A percentile compares a stretch with the other conserved stretches of the same genome.
Conservation (phyloP, 1,284 basidiomycete species). For the Phellopilus nigrolimitatus region DNA sequence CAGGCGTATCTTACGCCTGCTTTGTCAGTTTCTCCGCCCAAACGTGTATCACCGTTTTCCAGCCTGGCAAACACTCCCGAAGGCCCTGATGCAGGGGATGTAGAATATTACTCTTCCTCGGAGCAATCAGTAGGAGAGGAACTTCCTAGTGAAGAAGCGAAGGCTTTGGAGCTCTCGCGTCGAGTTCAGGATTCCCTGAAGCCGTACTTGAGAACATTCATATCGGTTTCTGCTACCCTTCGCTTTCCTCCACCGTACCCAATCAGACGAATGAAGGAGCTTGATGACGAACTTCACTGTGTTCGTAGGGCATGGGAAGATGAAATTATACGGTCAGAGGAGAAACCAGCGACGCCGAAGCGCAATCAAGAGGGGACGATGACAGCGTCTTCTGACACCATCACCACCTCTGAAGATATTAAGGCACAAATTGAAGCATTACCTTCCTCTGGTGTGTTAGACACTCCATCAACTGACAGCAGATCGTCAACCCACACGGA, state of each 20-base stretch:
- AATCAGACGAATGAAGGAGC: constrained; percentile 79
- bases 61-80: constrained; percentile 11
- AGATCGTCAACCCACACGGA: background rate
- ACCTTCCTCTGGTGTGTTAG: constrained; percentile 43
- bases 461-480: constrained; percentile 29
- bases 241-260: constrained; percentile 88
- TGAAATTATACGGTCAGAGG: constrained; percentile 75
- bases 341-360: constrained; percentile 41
- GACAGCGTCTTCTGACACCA: constrained; percentile 27
- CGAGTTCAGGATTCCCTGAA: constrained; percentile 75
- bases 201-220: constrained; percentile 79
- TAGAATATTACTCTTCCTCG: background rate
- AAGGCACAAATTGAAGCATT: constrained; percentile 69
- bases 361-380: constrained; percentile 44
- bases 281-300: constrained; percentile 68
- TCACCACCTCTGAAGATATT: constrained; percentile 41
- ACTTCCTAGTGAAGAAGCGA: constrained; percentile 63
- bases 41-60: background rate
- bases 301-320: constrained; percentile 79
- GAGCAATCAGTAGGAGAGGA: constrained; percentile 41
- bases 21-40: background rate
- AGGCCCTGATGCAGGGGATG: no score
- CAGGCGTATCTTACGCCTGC: constrained; percentile 12
- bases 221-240: constrained; percentile 87
- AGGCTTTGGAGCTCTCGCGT: constrained; percentile 59